Conservation (phyloP, 805 yeast species). For the Cyberlindnera meyerae region DNA sequence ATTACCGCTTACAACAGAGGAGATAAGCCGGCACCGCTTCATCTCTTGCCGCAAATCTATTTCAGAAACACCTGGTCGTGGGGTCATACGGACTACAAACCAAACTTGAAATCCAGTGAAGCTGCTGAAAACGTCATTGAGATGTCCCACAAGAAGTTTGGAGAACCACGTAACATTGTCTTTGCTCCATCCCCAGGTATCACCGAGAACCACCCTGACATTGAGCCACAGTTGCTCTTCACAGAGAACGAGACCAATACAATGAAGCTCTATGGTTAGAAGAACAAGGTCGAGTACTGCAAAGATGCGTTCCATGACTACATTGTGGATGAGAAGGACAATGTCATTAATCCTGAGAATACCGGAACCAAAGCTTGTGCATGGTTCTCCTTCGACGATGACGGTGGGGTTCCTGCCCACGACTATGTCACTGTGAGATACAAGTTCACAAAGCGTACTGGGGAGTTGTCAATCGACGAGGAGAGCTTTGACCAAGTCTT, state of each 20-base stretch:
- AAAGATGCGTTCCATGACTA: conserved; percentile 92
- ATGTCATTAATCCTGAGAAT: conserved; percentile 63
- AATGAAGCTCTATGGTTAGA: conserved; percentile 56
- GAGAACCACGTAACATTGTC: conserved; percentile 49
- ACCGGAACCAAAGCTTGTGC: conserved; percentile 83
- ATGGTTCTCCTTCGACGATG: conserved; percentile 71
- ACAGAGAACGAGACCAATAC: conserved; percentile 89
- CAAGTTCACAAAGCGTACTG: conserved; percentile 45
- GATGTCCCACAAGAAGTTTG: conserved; percentile 65
- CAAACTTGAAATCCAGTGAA: conserved; percentile 39
- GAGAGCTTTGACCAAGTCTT: conserved; percentile 66
- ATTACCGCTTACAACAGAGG: conserved; percentile 86
- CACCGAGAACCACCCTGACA: conserved; percentile 50
- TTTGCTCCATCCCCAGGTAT: conserved; percentile 85
- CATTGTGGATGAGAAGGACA: conserved; percentile 54
- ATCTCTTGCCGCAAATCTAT: conserved; percentile 76
- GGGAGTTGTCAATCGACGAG: conserved; percentile 44
- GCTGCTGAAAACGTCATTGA: conserved; percentile 40
- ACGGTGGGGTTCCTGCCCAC: conserved; percentile 78
- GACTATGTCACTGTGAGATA: conserved; percentile 84
- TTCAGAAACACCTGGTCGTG: conserved; percentile 94
- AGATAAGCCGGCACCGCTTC: conserved; percentile 80
- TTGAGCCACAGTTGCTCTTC: conserved; percentile 72
- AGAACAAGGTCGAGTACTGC: conserved; percentile 48
- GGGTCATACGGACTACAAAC: conserved; percentile 57